These are phyloP conservation scores for Nicotiana tabacum DNA, from an alignment of 257 asterid species.

Conservation along the genomic window DNA sequence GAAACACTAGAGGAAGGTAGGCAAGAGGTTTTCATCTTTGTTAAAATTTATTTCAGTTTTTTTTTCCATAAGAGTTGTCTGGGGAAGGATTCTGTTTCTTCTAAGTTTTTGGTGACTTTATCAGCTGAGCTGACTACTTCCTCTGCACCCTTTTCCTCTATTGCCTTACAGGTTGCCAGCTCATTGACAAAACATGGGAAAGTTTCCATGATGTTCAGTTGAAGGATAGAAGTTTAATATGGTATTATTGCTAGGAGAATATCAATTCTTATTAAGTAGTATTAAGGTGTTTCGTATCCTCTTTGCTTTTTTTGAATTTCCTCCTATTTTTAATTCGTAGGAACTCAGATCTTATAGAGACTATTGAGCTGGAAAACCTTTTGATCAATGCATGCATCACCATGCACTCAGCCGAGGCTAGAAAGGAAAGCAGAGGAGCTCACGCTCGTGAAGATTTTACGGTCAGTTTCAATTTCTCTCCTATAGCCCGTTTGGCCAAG, in stretches of 20 bases:
- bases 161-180: slow-evolving; percentile 62
- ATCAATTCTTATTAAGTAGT: neutral
- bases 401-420: slow-evolving; percentile 99
- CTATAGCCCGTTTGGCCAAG: neutral
- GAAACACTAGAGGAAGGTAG: slow-evolving; percentile 97
- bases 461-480: slow-evolving; percentile 36
- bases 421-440: slow-evolving; percentile 99
- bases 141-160: slow-evolving; percentile 1
- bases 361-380: slow-evolving; percentile 90
- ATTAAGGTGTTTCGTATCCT: neutral
- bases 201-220: slow-evolving; percentile 84
- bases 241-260: slow-evolving; percentile 37
- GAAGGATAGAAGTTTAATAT: slow-evolving; percentile 85
- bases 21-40: slow-evolving; percentile 7
- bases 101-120: neutral
- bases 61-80: neutral
- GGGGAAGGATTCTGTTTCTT: neutral
- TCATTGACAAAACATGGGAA: slow-evolving; percentile 91
- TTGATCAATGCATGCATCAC: slow-evolving; percentile 92
- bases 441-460: slow-evolving; percentile 99
- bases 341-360: slow-evolving; percentile 97
- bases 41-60: neutral
- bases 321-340: slow-evolving; percentile 25
- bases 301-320: neutral
- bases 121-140: neutral